Conservation (phyloP, 352 stramenopile genomes). For the Albugo laibachii region DNA sequence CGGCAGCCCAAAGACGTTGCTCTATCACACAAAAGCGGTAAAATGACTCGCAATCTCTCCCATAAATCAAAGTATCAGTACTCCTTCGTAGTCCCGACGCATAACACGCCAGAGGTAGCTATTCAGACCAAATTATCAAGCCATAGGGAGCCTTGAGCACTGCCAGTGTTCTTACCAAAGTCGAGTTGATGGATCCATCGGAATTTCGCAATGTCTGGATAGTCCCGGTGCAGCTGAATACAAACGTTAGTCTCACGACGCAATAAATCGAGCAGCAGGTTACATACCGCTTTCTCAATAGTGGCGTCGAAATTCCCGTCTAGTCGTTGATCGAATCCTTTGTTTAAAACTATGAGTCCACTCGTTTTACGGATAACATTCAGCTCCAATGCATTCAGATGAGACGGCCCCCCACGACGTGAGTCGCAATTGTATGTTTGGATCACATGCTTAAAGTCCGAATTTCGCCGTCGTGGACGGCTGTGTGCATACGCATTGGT, state of each 20-base stretch:
- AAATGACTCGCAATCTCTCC: not conserved
- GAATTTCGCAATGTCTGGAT: slow-evolving; percentile 56
- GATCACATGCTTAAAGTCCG: not conserved
- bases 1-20: slow-evolving; percentile 36
- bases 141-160: not conserved
- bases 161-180: slow-evolving; percentile 24
- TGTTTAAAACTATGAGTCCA: slow-evolving; percentile 63
- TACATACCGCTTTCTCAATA: slow-evolving; percentile 66
- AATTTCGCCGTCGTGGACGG: no score
- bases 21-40: slow-evolving; percentile 9
- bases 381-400: slow-evolving; percentile 29
- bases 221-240: slow-evolving; percentile 37
- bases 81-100: slow-evolving; percentile 48
- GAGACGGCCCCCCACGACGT: slow-evolving; percentile 26
- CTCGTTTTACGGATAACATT: slow-evolving; percentile 21
- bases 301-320: slow-evolving; percentile 77
- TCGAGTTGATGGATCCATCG: slow-evolving; percentile 82
- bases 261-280: not conserved
- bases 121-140: not conserved
- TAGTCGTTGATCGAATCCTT: slow-evolving; percentile 61
- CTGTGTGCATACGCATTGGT: no score
- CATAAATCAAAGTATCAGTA: slow-evolving; percentile 11
- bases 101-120: slow-evolving; percentile 76
- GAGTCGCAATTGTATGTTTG: not conserved
- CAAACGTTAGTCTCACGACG: not conserved